A percentile compares a stretch with the other conserved stretches of the same genome.
These are phyloP conservation scores for Diaporthe batatas DNA, from an alignment of 2,329 filamentous ascomycete species.

Conservation along the genomic window DNA sequence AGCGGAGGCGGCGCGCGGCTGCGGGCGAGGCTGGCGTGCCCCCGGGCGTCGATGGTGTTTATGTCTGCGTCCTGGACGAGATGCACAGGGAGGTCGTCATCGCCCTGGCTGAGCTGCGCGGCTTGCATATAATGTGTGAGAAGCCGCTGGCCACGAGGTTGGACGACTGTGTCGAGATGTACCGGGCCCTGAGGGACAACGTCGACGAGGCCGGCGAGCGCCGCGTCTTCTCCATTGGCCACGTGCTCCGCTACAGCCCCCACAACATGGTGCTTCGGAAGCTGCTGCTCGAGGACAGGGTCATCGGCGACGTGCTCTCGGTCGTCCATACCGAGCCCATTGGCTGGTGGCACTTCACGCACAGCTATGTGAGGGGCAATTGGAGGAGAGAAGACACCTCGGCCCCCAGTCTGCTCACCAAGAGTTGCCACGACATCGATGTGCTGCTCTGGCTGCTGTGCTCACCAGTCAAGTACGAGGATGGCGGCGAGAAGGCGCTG, in stretches of 20 bases:
- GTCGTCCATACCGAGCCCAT: slow-evolving; percentile 95
- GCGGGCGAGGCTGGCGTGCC: slow-evolving; percentile 62
- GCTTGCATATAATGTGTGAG: slow-evolving; percentile 91
- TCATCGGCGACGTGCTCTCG: slow-evolving; percentile 87
- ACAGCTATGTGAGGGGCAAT: slow-evolving; percentile 92
- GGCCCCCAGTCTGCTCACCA: slow-evolving; percentile 89
- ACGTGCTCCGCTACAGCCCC: slow-evolving; percentile 92
- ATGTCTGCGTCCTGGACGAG: slow-evolving; percentile 83
- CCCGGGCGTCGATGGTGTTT: slow-evolving; percentile 72
- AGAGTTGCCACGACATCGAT: slow-evolving; percentile 97
- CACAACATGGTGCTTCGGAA: slow-evolving; percentile 89
- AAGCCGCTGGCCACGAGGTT: slow-evolving; percentile 90
- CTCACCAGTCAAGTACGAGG: slow-evolving; percentile 69
- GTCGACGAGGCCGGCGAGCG: slow-evolving; percentile 47
- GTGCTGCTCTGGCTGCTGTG: slow-evolving; percentile 92
- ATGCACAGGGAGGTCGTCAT: slow-evolving; percentile 86
- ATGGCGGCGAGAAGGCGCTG: slow-evolving; percentile 54
- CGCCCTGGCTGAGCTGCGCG: slow-evolving; percentile 75
- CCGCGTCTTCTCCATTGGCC: slow-evolving; percentile 87
- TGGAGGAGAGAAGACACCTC: slow-evolving; percentile 85
- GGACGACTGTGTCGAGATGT: slow-evolving; percentile 82
- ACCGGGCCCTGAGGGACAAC: slow-evolving; percentile 64
- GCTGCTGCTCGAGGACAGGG: slow-evolving; percentile 79
- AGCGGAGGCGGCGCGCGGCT: slow-evolving; percentile 67
- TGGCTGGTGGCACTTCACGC: slow-evolving; percentile 95